A percentile compares a stretch with the other conserved stretches of the same genome.
These are phyloP conservation scores for Barnettozyma pratensis DNA, from an alignment of 805 yeast genomes.

Conservation along the genomic window DNA sequence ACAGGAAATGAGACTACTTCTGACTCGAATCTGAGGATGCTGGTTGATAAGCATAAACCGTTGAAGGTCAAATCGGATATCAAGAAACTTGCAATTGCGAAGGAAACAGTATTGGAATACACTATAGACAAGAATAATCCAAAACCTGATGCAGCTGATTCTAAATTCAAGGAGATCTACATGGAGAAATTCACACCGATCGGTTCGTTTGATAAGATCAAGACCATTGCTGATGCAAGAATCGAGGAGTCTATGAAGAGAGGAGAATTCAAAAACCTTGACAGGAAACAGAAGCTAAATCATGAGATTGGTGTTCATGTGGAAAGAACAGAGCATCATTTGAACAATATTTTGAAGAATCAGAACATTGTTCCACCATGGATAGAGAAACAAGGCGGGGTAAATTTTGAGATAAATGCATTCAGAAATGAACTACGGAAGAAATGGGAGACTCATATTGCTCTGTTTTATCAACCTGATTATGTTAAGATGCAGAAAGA, in stretches of 20 bases:
- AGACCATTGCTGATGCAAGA: conserved; percentile 65
- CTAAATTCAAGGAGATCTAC: conserved; percentile 51
- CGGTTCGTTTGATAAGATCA: conserved; percentile 39
- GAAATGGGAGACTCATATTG: conserved; percentile 31
- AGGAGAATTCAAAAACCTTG: conserved; percentile 61
- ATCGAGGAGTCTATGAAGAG: conserved; percentile 69
- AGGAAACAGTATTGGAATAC: conserved; percentile 64
- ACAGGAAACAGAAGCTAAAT: conserved; percentile 59
- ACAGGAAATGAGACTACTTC: conserved; percentile 43
- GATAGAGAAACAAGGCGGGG: conserved; percentile 72
- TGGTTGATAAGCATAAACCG: conserved; percentile 46
- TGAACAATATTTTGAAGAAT: conserved; percentile 67
- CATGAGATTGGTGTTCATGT: conserved; percentile 45
- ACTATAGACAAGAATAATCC: conserved; percentile 29
- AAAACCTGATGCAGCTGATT: conserved; percentile 33
- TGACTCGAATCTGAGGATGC: conserved; percentile 50
- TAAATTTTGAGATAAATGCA: conserved; percentile 39
- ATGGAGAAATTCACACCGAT: conserved; percentile 50
- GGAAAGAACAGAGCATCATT: conserved; percentile 69
- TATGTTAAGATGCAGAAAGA: conserved; percentile 9
- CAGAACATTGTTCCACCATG: conserved; percentile 87
- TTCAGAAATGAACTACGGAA: conserved; percentile 43
- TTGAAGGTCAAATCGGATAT: conserved; percentile 23
- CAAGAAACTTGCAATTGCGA: conserved; percentile 50
- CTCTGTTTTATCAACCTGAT: conserved; percentile 10